Evolutionary conservation across 495 filamentous ascomycete species (phyloP).

Genomic region (Jackrogersella multiformis): DNA sequence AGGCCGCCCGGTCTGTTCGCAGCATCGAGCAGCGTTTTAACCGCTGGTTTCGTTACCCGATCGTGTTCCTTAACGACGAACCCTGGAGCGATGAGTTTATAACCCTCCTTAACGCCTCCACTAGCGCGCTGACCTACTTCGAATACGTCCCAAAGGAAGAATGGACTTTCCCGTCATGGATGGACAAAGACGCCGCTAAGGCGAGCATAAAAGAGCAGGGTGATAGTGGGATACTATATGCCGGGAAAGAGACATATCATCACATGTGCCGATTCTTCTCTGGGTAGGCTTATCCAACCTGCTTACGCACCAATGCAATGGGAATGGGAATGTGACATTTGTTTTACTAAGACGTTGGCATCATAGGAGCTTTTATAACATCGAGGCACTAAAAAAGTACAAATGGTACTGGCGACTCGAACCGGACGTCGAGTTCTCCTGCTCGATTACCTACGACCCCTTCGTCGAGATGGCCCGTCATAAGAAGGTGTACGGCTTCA

Average conservation of each 20-base stretch:
- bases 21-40: conserved; percentile 98
- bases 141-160: conserved; percentile 77
- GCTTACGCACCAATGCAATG: neutral
- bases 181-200: conserved; percentile 79
- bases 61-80: conserved; percentile 95
- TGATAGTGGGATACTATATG: conserved; percentile 91
- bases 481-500: conserved; percentile 63
- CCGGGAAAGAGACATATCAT: conserved; percentile 98
- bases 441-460: conserved; percentile 65
- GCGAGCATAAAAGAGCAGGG: conserved; percentile 88
- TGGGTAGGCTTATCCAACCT: conserved; percentile 63
- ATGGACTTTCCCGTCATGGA: conserved; percentile 96
- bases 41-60: conserved; percentile 95
- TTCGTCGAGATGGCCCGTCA: conserved; percentile 63
- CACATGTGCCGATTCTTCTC: conserved; percentile 99
- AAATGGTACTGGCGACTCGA: conserved; percentile 67
- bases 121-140: conserved; percentile 81
- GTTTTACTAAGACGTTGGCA: conserved; percentile 4
- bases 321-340: no score
- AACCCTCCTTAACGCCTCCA: conserved; percentile 78
- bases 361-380: conserved; percentile 67
- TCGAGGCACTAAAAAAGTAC: conserved; percentile 54
- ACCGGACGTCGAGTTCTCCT: conserved; percentile 62
- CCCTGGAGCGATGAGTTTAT: conserved; percentile 89
- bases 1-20: conserved; percentile 88